Conservation (phyloP, 306 rosid species). For the Quercus cerris region DNA sequence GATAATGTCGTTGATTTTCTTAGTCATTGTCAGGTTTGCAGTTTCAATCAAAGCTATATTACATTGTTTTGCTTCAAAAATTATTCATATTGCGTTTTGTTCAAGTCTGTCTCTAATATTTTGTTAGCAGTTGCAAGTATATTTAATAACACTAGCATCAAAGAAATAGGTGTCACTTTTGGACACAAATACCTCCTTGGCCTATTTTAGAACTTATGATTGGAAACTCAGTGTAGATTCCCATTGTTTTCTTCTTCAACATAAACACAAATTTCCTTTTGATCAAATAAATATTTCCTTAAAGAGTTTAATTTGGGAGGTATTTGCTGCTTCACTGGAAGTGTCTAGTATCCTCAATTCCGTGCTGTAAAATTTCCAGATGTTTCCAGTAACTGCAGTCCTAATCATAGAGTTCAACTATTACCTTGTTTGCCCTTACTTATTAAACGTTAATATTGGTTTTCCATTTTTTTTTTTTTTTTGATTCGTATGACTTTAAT, state of each 20-base stretch:
- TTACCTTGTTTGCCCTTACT: background rate
- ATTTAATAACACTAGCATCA: background rate
- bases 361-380: background rate
- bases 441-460: background rate
- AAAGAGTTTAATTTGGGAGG: background rate
- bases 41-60: background rate
- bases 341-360: background rate
- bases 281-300: background rate
- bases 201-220: background rate
- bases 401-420: background rate
- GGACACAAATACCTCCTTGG: background rate
- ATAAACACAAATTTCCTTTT: background rate
- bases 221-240: background rate
- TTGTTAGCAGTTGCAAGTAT: background rate
- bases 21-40: slow-evolving; percentile 75
- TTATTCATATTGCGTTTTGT: background rate
- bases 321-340: background rate
- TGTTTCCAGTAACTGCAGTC: background rate
- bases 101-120: background rate
- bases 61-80: background rate
- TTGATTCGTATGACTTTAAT: background rate
- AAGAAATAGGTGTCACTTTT: background rate
- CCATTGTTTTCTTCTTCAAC: background rate
- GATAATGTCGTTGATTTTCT: slow-evolving; percentile 58
- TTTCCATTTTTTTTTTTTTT: background rate